phyloP scores from a whole-genome alignment of 306 rosid genomes.

The Arachis hypogaea region DNA sequence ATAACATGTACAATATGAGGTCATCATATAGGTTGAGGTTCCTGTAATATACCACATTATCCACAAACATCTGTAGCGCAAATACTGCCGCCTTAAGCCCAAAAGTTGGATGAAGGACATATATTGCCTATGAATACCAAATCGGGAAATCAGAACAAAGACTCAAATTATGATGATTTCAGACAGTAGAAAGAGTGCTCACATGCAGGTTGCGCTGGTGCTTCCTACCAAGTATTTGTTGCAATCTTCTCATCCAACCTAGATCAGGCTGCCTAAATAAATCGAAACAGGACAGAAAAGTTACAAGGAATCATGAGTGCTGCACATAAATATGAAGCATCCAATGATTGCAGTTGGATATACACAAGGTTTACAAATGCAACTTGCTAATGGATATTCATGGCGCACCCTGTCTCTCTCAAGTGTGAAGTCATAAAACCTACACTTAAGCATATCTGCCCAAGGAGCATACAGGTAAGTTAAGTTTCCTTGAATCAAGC shows the following conservation, averaged over 20 bases:
- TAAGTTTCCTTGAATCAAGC: constrained; percentile 19
- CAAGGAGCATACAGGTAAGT: constrained; percentile 2
- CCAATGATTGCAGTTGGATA: constrained; percentile 3
- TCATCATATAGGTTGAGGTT: constrained; percentile 22
- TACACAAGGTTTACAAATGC: not conserved
- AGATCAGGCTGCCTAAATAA: constrained; percentile 78
- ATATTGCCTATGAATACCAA: constrained; percentile 63
- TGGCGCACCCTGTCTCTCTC: not conserved
- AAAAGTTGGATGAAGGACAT: constrained; percentile 85
- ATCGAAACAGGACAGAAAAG: constrained; percentile 19
- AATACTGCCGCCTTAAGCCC: constrained; percentile 85
- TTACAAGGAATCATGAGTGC: not conserved
- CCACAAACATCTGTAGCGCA: constrained; percentile 77
- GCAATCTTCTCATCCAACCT: constrained; percentile 89
- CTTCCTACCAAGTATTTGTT: constrained; percentile 83
- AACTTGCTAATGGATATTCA: constrained; percentile 24
- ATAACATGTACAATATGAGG: not conserved
- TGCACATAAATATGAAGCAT: constrained; percentile 13
- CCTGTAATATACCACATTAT: constrained; percentile 61
- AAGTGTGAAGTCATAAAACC: constrained; percentile 5
- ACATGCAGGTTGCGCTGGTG: constrained; percentile 86
- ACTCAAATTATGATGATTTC: constrained; percentile 1
- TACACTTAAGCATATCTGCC: constrained; percentile 4
- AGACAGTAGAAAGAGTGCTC: constrained; percentile 27
- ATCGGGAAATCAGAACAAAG: constrained; percentile 43